Evolutionary conservation across 495 filamentous ascomycete genomes (phyloP).

Genomic region (Aspergillus heteromorphus): DNA sequence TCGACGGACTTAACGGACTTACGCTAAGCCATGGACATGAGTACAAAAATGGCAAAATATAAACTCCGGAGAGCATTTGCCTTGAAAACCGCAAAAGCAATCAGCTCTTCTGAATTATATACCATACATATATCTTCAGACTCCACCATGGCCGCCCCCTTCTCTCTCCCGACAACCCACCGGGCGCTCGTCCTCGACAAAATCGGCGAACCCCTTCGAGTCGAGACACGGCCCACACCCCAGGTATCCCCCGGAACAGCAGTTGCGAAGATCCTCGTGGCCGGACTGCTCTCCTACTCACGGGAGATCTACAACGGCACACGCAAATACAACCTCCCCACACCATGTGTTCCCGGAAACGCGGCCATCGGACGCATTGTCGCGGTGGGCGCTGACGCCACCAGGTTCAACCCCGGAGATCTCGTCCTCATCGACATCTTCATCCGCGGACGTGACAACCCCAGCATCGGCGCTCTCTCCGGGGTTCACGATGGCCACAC

Average conservation of each 20-base stretch:
- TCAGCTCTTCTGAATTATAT: no score
- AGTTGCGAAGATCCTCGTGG: neutral
- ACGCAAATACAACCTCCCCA: neutral
- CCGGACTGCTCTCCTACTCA: neutral
- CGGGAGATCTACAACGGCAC: neutral
- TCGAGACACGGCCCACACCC: neutral
- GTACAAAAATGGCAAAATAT: no score
- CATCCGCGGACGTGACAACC: neutral
- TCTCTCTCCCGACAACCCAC: neutral
- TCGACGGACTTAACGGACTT: no score
- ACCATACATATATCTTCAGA: no score
- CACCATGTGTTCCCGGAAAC: neutral
- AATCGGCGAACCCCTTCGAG: neutral
- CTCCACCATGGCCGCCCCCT: no score
- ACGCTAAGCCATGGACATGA: no score
- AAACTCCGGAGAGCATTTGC: no score
- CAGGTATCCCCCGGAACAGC: neutral
- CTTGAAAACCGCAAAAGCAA: no score
- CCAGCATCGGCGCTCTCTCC: neutral
- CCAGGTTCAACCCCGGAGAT: neutral
- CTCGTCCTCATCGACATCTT: neutral
- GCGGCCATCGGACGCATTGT: neutral
- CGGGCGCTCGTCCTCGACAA: neutral
- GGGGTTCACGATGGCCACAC: neutral
- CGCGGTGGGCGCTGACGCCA: neutral